Percentiles rank a stretch among this genome's conserved stretches.
These are phyloP conservation scores for Phytopythium boreale DNA, from an alignment of 352 stramenopile genomes.

Conservation along the genomic window DNA sequence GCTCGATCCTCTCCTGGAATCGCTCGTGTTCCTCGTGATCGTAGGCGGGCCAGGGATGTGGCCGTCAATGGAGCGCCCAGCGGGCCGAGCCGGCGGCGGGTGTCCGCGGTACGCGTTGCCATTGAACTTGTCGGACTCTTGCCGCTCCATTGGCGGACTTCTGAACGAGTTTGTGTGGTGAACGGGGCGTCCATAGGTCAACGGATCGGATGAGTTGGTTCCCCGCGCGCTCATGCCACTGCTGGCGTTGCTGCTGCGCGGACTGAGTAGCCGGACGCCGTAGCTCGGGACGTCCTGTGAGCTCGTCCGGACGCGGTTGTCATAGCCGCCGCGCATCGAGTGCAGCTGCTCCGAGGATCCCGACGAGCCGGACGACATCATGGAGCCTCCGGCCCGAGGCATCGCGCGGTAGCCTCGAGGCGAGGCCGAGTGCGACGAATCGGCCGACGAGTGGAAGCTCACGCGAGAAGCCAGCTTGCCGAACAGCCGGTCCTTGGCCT, in stretches of 20 bases:
- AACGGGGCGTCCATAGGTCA: slow-evolving; percentile 14
- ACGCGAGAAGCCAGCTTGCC: slow-evolving; percentile 21
- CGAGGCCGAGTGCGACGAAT: slow-evolving; percentile 27
- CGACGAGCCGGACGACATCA: slow-evolving; percentile 16
- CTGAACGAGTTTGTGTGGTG: slow-evolving; percentile 7
- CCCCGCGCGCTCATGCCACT: slow-evolving; percentile 16
- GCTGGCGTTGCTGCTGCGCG: slow-evolving; percentile 21
- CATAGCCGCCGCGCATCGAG: slow-evolving; percentile 1
- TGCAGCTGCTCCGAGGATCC: slow-evolving; percentile 1
- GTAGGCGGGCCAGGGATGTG: slow-evolving; percentile 5
- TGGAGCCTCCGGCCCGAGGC: slow-evolving; percentile 16
- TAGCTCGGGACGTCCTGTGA: slow-evolving; percentile 10
- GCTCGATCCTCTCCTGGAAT: slow-evolving; percentile 1
- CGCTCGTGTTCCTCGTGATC: slow-evolving; percentile 15
- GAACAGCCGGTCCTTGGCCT: slow-evolving; percentile 43
- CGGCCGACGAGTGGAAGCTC: slow-evolving; percentile 40
- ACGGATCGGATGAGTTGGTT: slow-evolving; percentile 20
- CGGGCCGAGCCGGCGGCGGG: slow-evolving; percentile 5
- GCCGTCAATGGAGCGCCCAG: slow-evolving; percentile 17
- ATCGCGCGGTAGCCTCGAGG: slow-evolving; percentile 12
- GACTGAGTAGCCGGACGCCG: slow-evolving; percentile 12
- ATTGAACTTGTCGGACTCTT: slow-evolving; percentile 8
- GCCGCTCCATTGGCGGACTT: background rate
- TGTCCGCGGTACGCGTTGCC: slow-evolving; percentile 7
- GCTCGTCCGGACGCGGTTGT: background rate